Base-by-base conservation (phyloP, 441 rosid species). In the Cnidoscolus chayamansa region DNA sequence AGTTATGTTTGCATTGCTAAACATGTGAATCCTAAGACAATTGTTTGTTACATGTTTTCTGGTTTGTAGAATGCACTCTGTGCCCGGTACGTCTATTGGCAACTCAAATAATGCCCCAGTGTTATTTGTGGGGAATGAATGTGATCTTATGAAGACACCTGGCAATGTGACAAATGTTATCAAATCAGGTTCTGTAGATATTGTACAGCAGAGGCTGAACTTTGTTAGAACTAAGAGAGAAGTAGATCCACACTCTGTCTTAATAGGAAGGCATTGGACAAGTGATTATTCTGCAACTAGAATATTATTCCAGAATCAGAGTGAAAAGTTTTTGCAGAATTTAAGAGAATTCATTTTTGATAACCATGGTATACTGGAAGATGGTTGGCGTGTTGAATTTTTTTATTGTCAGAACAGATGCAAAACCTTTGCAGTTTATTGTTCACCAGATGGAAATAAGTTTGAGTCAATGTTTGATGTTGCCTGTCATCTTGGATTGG, bases 381-480 rank as follows among this genome's bases (percentile, higher is more conserved):
- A 78, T 57, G 83, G 84, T 57, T 81, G 84, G 84, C 69, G n/a
- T 16, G 82, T 81, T 43, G 79, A 81, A 69, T 81, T 83, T 62
- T 71, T 61, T 66, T 78, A 74, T 58, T 81, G 81, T 61, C 75
- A 59, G 67, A 74, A 71, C 40, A 79, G 79, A 51, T 74, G 84
- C 61, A 72, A 77, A 74, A 71, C 75, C 31, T 63, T 69, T 78
- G 79, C 73, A n/a, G 66, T 75, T 73, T 75, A 78, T 77, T 76
- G 78, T 59, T 73, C 83, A 37, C 83, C 82, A 0, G 84, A 80
- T 66, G 86, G 86, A 53, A 79, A 72, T 81, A 80, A 64, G 76
- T 81, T 81, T 77, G 85, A 77, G 68, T 83, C 85, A n/a, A 74
- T 78, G 81, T 71, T 69, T 71, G 89, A 78, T 68, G 85, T 81